Conservation (phyloP, 2,329 filamentous ascomycete species). For the Metarhizium album region DNA sequence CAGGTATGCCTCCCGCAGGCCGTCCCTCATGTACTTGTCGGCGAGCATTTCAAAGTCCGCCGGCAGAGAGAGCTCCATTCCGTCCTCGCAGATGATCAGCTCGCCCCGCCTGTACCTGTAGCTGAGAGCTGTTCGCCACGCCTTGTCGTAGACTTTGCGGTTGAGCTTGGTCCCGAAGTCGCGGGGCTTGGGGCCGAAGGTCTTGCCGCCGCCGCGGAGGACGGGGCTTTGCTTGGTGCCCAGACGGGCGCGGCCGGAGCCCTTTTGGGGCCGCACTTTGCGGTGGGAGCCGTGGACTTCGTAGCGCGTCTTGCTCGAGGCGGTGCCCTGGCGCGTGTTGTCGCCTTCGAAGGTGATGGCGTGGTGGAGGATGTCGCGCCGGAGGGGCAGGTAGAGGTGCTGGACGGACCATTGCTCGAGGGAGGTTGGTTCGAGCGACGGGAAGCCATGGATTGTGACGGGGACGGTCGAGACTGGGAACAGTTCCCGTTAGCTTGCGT, state of each 20-base stretch:
- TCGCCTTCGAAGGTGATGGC: conserved; percentile 92
- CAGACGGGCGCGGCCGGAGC: conserved; percentile 65
- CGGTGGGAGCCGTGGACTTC: conserved; percentile 75
- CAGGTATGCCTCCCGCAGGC: conserved; percentile 44
- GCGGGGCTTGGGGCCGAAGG: conserved; percentile 81
- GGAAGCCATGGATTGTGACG: conserved; percentile 83
- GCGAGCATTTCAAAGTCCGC: conserved; percentile 36
- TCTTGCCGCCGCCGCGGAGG: conserved; percentile 73
- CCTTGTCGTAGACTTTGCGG: conserved; percentile 86
- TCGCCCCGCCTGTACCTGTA: conserved; percentile 85
- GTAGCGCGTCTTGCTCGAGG: conserved; percentile 66
- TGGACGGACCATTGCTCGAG: conserved; percentile 70
- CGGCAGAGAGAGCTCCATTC: conserved; percentile 54
- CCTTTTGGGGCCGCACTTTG: conserved; percentile 84
- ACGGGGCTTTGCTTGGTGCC: conserved; percentile 77
- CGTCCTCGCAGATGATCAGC: conserved; percentile 73
- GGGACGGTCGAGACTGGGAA: conserved; percentile 52
- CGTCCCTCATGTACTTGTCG: conserved; percentile 31
- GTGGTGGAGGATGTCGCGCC: conserved; percentile 84
- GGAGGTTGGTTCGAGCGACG: conserved; percentile 69
- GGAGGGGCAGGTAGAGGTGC: conserved; percentile 77
- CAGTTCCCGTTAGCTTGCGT: background rate
- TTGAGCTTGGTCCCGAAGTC: conserved; percentile 81
- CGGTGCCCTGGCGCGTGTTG: conserved; percentile 75
- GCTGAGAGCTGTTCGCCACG: conserved; percentile 87